A percentile compares a stretch with the other conserved stretches of the same genome.
Conservation (phyloP, 139 green algal genomes). For the Chlorella sp. region DNA sequence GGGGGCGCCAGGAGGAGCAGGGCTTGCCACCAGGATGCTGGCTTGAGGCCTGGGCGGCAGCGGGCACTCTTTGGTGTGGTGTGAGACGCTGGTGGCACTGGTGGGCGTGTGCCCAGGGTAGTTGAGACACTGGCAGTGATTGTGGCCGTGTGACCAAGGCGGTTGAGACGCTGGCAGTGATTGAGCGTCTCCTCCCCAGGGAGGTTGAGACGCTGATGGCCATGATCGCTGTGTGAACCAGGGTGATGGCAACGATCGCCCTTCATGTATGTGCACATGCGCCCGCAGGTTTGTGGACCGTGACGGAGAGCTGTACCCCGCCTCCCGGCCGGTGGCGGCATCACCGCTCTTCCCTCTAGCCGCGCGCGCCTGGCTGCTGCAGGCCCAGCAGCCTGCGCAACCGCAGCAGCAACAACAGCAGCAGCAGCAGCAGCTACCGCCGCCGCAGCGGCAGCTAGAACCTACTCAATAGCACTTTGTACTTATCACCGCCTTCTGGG, state of each 20-base stretch:
- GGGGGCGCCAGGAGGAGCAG: neutral
- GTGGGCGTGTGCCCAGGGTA: neutral
- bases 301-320: conserved; percentile 72
- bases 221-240: neutral
- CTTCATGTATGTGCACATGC: neutral
- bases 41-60: neutral
- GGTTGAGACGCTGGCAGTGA: neutral
- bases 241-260: neutral
- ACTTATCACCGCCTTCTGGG: neutral
- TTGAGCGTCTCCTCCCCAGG: neutral
- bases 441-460: neutral
- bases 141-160: neutral
- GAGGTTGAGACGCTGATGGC: neutral
- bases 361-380: conserved; percentile 27
- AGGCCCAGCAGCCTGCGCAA: conserved; percentile 2
- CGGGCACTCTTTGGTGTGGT: neutral
- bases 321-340: conserved; percentile 23
- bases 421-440: neutral
- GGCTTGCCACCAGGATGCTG: neutral
- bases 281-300: conserved; percentile 74
- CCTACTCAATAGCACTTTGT: no score
- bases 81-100: no score
- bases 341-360: conserved; percentile 32
- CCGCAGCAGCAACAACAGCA: neutral
- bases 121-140: neutral